Percentiles rank a stretch among this genome's conserved stretches.
phyloP scores from a whole-genome alignment of 306 rosid genomes.

The Macrotyloma uniflorum region DNA sequence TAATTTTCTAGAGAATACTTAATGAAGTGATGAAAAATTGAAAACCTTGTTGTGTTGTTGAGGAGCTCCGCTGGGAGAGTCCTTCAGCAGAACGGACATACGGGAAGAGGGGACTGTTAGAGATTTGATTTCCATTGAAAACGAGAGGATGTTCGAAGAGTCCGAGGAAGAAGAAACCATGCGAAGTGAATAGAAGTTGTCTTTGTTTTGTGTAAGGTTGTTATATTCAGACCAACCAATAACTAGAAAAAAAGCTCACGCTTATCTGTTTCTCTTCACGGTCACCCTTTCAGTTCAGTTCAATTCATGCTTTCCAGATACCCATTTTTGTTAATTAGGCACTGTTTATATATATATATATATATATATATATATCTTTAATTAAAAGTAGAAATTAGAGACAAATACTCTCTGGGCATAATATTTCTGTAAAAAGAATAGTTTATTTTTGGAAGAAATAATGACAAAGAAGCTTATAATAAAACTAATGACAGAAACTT shows the following conservation, averaged over 20 bases:
- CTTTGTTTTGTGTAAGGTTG: not conserved
- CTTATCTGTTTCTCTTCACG: no score
- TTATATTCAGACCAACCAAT: not conserved
- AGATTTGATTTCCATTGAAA: constrained; percentile 39
- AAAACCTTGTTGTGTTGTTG: constrained; percentile 44
- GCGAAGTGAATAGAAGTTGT: not conserved
- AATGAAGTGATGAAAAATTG: not conserved
- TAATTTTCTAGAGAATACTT: not conserved
- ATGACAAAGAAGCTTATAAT: no score
- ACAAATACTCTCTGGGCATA: no score
- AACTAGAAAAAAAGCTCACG: not conserved
- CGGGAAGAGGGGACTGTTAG: constrained; percentile 12
- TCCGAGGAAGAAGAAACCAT: not conserved
- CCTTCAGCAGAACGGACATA: not conserved
- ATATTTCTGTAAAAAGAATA: no score
- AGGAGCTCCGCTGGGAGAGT: constrained; percentile 25
- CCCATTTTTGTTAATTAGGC: no score
- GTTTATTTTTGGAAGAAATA: no score
- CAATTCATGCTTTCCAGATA: no score
- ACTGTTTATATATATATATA: no score
- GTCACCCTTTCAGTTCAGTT: no score
- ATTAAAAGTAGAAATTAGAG: no score
- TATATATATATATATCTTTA: no score
- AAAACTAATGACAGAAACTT: no score
- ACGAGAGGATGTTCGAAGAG: not conserved